Percentiles rank a stretch among this genome's conserved stretches.
Evolutionary conservation across 163 green algal genomes (phyloP).

Genomic region (Scenedesmus sp.): DNA sequence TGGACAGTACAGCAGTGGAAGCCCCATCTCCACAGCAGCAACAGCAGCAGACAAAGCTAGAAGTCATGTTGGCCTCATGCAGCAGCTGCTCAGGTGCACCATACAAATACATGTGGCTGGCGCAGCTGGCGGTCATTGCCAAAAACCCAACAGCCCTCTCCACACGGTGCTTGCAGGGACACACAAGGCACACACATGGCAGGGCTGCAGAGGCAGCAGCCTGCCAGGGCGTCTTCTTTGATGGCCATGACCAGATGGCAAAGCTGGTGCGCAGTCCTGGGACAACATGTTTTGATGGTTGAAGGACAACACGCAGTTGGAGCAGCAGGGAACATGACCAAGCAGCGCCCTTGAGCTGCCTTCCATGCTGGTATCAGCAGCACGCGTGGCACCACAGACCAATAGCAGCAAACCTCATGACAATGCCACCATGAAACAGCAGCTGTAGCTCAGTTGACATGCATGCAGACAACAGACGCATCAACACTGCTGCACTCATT

Average conservation of each 20-base stretch:
- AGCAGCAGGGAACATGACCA: neutral
- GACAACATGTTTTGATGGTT: no score
- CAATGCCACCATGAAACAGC: neutral
- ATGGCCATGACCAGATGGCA: constrained; percentile 39
- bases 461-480: neutral
- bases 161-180: neutral
- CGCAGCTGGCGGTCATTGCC: no score
- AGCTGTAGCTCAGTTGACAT: neutral
- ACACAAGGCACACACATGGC: neutral
- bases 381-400: neutral
- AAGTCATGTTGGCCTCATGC: no score
- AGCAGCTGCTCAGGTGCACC: no score
- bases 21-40: no score
- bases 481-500: no score
- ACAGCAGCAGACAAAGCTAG: no score
- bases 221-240: constrained; percentile 48
- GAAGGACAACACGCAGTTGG: neutral
- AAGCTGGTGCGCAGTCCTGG: neutral
- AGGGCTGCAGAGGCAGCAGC: constrained; percentile 20
- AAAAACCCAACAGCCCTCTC: neutral
- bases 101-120: no score
- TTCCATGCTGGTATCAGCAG: neutral
- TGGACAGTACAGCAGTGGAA: no score
- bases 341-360: neutral
- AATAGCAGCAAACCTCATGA: neutral